Evolutionary conservation across 1,139 yeast species (phyloP), one percentile per base, ranked within the genome.

Genomic region (Pichia sp.): DNA sequence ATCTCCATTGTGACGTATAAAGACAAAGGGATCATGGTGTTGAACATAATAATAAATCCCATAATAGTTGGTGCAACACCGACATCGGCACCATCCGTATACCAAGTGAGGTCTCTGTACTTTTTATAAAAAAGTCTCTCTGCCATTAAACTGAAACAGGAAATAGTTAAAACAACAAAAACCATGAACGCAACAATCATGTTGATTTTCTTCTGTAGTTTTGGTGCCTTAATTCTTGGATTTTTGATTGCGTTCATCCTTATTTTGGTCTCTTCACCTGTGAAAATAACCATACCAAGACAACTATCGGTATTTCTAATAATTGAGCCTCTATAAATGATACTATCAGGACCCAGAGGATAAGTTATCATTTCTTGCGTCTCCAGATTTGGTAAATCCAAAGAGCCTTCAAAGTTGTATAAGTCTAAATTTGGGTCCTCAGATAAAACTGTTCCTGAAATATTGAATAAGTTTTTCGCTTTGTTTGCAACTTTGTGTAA

Each of bases 21-120:
- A 0, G 99, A 93, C 43, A 93, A 75, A 0, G 99, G 99, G 67
- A 95, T 95, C 73, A 95, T 78, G 0, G 99, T 93, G 67, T 93
- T 93, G 74, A 86, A 93, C 98, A 95, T 92, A 74, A 95, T 93
- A 61, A 95, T 86, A 69, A 87, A 95, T 1, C 98, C 92, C 96
- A 93, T 91, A 50, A 93, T 77, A 0, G 96, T 89, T 1, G 97
- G 87, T 1, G 96, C 95, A 12, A 82, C 80, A n/a, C 96, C 96
- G 0, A 85, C 96, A 63, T 88, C 95, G 63, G 81, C 76, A 2
- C 79, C 81, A 51, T 72, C 73, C 30, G 91, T 71, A 66, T 91
- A 95, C 98, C 98, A 92, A 16, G 83, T 80, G 58, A 71, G 75
- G 8, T 75, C 75, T 55, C 74, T 71, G 42, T 75, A 73, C 29